Percentiles rank a stretch among this genome's conserved stretches.
Conservation (phyloP, 2,329 filamentous ascomycete genomes). For the Lasiodiplodia sp. region DNA sequence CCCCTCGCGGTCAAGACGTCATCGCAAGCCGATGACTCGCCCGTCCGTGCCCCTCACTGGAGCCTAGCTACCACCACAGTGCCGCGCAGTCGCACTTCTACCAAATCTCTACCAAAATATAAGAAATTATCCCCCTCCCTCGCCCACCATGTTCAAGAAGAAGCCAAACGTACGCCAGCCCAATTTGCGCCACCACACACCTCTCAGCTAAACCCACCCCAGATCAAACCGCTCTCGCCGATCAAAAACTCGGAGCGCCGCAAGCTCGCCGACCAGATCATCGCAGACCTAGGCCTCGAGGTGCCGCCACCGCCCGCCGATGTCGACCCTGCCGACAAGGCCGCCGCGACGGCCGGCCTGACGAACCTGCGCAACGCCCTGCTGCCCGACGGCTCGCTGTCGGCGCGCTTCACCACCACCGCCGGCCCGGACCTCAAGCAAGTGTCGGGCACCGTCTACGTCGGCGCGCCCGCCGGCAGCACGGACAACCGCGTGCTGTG, state of each 20-base stretch:
- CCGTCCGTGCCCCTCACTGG: constrained; percentile 17
- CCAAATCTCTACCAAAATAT: neutral
- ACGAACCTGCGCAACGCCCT: constrained; percentile 65
- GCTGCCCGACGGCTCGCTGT: constrained; percentile 68
- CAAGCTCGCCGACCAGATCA: constrained; percentile 72
- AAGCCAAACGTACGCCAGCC: constrained; percentile 60
- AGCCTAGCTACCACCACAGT: neutral
- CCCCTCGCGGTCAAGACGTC: constrained; percentile 10
- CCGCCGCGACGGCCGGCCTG: constrained; percentile 52
- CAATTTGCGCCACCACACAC: neutral
- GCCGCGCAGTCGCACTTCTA: neutral
- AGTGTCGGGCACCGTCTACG: constrained; percentile 70
- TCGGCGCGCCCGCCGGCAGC: constrained; percentile 60
- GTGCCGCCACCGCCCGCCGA: constrained; percentile 49
- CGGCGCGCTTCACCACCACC: constrained; percentile 71
- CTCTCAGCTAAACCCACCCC: constrained; percentile 21
- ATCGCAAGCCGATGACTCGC: constrained; percentile 3
- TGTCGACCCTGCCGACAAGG: constrained; percentile 51
- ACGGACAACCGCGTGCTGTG: constrained; percentile 68
- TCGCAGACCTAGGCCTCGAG: constrained; percentile 64
- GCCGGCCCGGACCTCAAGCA: constrained; percentile 67
- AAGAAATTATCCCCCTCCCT: neutral
- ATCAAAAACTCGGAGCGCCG: constrained; percentile 72
- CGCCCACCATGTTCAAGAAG: constrained; percentile 66
- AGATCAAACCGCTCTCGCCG: constrained; percentile 72